Evolutionary conservation across 352 stramenopile species (phyloP), one percentile per base, ranked within the genome.

Genomic region (Phytophthora niederhauseri): DNA sequence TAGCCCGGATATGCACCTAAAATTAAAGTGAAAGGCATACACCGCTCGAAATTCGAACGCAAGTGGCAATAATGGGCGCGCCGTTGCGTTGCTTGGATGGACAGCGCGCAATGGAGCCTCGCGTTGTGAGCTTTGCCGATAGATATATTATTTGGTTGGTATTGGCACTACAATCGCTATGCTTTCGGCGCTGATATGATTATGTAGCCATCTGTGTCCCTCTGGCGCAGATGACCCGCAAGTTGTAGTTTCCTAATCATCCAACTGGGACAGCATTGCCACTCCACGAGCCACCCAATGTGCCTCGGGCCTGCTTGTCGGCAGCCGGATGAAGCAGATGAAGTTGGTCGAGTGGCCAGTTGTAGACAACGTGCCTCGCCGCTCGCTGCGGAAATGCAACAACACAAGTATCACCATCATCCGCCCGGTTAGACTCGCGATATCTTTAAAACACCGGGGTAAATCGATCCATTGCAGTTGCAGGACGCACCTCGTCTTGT

Each of bases 271-370:
- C 49, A 98, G 80, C 91, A 98, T 98, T 31, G 95, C 94, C 46
- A 98, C 95, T 38, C 95, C 95, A 20, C 94, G 81, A 57, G 93
- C 81, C 46, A 98, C 94, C 95, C 95, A 99, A 73, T 98, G 92
- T n/a, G 77, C 66, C 57, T 97, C 81, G 0, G 73, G 72, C 49
- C 91, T 82, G 63, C 85, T 84, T 3, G 86, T 95, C 14, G 92
- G 91, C 49, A 98, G 60, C 5, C 84, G 78, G 57, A 99, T 97
- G 64, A 95, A 97, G 76, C 92, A 97, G 57, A 98, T 96, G 67
- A 98, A 98, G 78, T 98, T 98, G 26, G 92, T 98, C 57, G 90
- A 98, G 72, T 98, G 93, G n/a, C 94, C 94, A 2, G 92, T 98
- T 11, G 95, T 98, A 14, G 91, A 94, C 22, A 98, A 76, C 34